Conservation (phyloP, 2,329 filamentous ascomycete genomes). For the Sclerotinia glacialis region DNA sequence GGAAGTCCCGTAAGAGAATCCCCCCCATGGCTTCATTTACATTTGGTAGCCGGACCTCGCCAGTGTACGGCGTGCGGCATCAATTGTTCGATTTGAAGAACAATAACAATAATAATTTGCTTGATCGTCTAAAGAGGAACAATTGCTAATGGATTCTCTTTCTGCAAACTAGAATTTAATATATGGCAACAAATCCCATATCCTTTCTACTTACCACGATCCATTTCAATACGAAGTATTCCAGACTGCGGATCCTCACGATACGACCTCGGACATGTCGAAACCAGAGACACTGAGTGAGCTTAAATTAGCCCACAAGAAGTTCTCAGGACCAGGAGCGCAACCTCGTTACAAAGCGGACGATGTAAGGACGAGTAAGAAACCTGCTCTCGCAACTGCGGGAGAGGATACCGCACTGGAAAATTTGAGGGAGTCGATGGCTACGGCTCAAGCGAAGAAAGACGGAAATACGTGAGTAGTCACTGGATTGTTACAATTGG, state of each 20-base stretch:
- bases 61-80: neutral
- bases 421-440: conserved; percentile 47
- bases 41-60: neutral
- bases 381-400: conserved; percentile 40
- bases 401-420: conserved; percentile 51
- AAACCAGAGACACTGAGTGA: neutral
- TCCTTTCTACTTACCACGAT: conserved; percentile 42
- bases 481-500: conserved; percentile 18
- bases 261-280: conserved; percentile 22
- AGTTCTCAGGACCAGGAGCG: conserved; percentile 2
- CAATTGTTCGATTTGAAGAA: neutral
- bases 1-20: conserved; percentile 55
- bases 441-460: conserved; percentile 47
- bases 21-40: conserved; percentile 21
- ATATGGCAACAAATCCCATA: conserved; percentile 22
- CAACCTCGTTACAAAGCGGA: conserved; percentile 11
- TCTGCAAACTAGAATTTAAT: conserved; percentile 19
- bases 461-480: conserved; percentile 46
- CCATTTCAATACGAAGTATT: conserved; percentile 56
- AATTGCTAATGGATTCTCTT: conserved; percentile 19
- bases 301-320: conserved; percentile 19
- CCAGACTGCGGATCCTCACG: conserved; percentile 46
- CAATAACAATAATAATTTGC: conserved; percentile 17
- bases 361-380: conserved; percentile 13
- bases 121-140: conserved; percentile 22